These are phyloP conservation scores for Dioscorea alata DNA, from an alignment of 106 monocot species.

Conservation along the genomic window DNA sequence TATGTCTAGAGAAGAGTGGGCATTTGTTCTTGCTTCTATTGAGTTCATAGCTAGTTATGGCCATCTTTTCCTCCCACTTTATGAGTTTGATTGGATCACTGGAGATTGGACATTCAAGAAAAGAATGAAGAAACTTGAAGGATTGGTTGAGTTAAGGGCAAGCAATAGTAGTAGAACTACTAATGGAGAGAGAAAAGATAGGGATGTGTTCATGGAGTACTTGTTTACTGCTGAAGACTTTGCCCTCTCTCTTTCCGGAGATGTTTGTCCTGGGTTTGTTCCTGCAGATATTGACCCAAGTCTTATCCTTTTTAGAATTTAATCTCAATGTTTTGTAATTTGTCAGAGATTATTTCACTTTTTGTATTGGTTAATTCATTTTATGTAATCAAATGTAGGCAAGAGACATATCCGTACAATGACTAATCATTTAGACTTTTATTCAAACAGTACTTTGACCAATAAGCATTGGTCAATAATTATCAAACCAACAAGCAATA, in stretches of 20 bases:
- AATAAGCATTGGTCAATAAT: too few relatives aligned
- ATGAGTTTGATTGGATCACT: constrained; percentile 26
- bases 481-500: too few relatives aligned
- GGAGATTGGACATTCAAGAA: constrained; percentile 29
- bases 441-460: too few relatives aligned
- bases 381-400: too few relatives aligned
- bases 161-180: background rate
- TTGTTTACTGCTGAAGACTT: constrained; percentile 10
- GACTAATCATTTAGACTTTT: too few relatives aligned
- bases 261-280: background rate
- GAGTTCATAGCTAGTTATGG: constrained; percentile 32
- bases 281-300: constrained; percentile 16
- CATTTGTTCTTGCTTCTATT: constrained; percentile 21
- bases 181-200: background rate
- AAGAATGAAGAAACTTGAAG: background rate
- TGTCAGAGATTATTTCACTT: too few relatives aligned
- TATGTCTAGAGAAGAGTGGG: constrained; percentile 25
- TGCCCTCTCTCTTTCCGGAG: constrained; percentile 10
- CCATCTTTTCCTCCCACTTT: constrained; percentile 34
- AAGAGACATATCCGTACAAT: too few relatives aligned
- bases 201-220: constrained; percentile 4
- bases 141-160: too few relatives aligned
- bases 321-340: background rate
- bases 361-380: too few relatives aligned
- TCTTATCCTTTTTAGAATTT: constrained; percentile 15